These are phyloP conservation scores for Jasminum sambac DNA, from an alignment of 257 asterid genomes.

Conservation along the genomic window DNA sequence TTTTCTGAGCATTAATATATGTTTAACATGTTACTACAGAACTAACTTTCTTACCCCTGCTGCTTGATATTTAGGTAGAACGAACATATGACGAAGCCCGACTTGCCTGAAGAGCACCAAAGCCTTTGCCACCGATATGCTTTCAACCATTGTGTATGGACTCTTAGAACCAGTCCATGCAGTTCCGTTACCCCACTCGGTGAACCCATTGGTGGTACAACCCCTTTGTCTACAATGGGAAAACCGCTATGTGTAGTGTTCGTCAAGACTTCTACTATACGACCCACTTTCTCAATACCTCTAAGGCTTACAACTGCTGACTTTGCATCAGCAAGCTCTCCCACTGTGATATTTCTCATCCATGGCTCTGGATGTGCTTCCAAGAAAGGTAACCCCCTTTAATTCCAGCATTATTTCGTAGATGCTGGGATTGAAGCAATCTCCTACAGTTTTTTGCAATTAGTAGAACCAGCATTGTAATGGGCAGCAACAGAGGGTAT, in stretches of 20 bases:
- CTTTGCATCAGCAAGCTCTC: slow-evolving; percentile 76
- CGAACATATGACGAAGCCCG: slow-evolving; percentile 84
- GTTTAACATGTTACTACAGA: neutral
- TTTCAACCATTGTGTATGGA: slow-evolving; percentile 70
- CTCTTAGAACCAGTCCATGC: slow-evolving; percentile 72
- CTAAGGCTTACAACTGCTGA: slow-evolving; percentile 57
- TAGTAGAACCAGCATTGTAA: slow-evolving; percentile 79
- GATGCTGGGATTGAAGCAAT: slow-evolving; percentile 90
- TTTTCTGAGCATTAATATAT: slow-evolving; percentile 12
- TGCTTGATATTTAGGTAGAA: slow-evolving; percentile 77
- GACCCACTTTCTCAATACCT: slow-evolving; percentile 77
- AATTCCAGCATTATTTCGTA: slow-evolving; percentile 82
- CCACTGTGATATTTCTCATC: slow-evolving; percentile 88
- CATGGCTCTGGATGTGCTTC: slow-evolving; percentile 90
- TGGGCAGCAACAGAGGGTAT: slow-evolving; percentile 87
- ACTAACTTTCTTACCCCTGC: slow-evolving; percentile 50
- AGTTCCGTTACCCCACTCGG: slow-evolving; percentile 56
- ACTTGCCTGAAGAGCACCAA: slow-evolving; percentile 81
- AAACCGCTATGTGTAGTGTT: slow-evolving; percentile 85
- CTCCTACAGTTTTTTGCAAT: slow-evolving; percentile 91
- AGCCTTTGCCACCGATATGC: slow-evolving; percentile 82
- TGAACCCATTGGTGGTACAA: slow-evolving; percentile 38
- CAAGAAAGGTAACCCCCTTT: slow-evolving; percentile 90
- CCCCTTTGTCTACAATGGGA: slow-evolving; percentile 64
- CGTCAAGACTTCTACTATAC: slow-evolving; percentile 65